Base-by-base conservation (phyloP, 305 asterid genomes). In the Ajuga reptans region DNA sequence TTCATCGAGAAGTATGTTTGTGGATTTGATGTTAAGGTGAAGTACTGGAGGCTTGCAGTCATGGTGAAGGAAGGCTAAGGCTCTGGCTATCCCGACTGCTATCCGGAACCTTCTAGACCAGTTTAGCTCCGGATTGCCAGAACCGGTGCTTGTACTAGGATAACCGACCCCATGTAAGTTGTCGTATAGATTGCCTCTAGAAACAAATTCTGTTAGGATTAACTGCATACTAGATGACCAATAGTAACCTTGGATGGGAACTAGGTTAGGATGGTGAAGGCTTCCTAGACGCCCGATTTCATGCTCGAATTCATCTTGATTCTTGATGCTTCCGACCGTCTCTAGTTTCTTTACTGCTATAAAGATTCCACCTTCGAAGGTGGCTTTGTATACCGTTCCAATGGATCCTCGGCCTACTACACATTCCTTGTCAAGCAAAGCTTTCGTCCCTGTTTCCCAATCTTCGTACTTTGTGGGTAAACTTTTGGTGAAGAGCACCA, bases 371-470 rank as follows among this genome's bases (percentile, higher is more conserved):
- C 85, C 89, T 77, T 88, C 95, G 29, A 93, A 90, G 33, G 85
- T 86, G 12, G 94, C 73, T 79, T 74, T 87, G 78, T 90, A 93
- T 33, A 93, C 96, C 4, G 92, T 82, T 37, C 98, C 98, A 14
- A 90, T 85, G 12, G 97, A 84, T 1, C 98, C 97, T 53, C 87
- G 84, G 0, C 98, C 98, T 47, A 92, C 67, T 52, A 90, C 41
- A 57, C 95, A 81, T 49, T 92, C 98, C 69, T 84, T 92, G 77
- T 92, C 94, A 11, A 90, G 89, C 90, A 92, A 81, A 6, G 97
- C 92, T 80, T 87, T 90, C 0, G 96, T 90, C 4, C 96, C 98
- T 2, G 89, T 82, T 75, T 92, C 97, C 98, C 98, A 92, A 65
- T 87, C 98, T 70, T 92, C 95, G 43, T 92, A 92, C 68, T 86